Conservation (phyloP, 2,329 filamentous ascomycete species). For the Diplodia scrobiculata region DNA sequence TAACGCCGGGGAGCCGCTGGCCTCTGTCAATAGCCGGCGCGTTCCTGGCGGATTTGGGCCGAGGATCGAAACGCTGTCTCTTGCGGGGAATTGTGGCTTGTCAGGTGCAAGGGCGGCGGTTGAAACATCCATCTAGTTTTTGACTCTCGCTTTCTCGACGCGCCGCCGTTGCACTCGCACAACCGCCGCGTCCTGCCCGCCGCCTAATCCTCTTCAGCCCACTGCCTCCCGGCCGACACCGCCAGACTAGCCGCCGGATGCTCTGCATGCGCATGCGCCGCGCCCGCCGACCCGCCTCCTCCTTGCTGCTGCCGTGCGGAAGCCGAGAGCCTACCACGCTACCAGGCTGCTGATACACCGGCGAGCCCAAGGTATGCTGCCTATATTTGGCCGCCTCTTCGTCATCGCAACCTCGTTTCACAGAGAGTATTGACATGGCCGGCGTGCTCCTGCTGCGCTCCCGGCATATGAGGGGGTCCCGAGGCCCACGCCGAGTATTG, state of each 20-base stretch:
- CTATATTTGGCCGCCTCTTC: conserved; percentile 8
- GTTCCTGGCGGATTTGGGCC: not conserved
- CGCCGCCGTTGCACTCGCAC: conserved; percentile 20
- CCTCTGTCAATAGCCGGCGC: not conserved
- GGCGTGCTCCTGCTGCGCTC: no score
- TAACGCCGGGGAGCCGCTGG: not conserved
- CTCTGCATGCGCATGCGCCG: not conserved
- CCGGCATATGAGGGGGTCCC: no score
- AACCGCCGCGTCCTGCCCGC: not conserved
- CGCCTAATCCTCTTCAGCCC: not conserved
- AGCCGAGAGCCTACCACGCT: no score
- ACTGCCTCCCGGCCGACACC: not conserved
- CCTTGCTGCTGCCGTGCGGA: conserved; percentile 12
- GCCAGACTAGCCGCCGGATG: not conserved
- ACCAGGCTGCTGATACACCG: not conserved
- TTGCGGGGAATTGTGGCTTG: conserved; percentile 7
- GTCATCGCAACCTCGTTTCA: conserved; percentile 12
- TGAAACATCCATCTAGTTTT: conserved; percentile 6
- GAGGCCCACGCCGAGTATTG: not conserved
- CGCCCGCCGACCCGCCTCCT: not conserved
- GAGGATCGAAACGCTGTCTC: not conserved
- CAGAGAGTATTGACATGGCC: not conserved
- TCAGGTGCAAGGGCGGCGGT: not conserved
- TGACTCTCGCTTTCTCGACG: not conserved
- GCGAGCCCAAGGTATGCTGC: not conserved